Conservation (phyloP, 2,329 filamentous ascomycete genomes). For the Cytospora paraplurivora region DNA sequence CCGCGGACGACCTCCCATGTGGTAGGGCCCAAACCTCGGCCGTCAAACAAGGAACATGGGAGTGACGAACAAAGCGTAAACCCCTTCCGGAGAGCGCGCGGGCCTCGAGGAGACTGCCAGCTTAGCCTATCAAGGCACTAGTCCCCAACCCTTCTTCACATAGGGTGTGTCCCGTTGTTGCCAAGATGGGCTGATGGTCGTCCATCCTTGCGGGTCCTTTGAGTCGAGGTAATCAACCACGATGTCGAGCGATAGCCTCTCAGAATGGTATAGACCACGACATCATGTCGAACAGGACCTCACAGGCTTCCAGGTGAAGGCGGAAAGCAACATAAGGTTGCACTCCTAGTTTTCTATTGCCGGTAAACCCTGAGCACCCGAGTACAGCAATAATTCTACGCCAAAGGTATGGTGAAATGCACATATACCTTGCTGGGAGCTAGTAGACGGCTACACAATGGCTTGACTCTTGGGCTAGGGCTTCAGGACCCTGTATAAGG, state of each 20-base stretch:
- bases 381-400: neutral
- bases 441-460: neutral
- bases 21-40: neutral
- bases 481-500: neutral
- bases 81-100: too few relatives aligned
- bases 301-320: too few relatives aligned
- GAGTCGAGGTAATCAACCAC: slow-evolving; percentile 7
- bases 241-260: neutral
- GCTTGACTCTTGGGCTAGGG: neutral
- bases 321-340: too few relatives aligned
- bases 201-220: slow-evolving; percentile 10
- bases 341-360: neutral
- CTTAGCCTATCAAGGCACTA: neutral
- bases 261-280: too few relatives aligned
- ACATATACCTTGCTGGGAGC: neutral
- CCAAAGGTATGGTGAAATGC: neutral
- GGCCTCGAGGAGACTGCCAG: too few relatives aligned
- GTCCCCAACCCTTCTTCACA: slow-evolving; percentile 7
- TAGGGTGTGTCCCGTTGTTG: slow-evolving; percentile 14
- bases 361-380: neutral
- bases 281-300: too few relatives aligned
- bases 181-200: slow-evolving; percentile 8
- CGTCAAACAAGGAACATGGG: neutral
- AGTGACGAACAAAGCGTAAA: neutral
- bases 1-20: neutral